These are phyloP conservation scores for Ustilago trichophora DNA, from an alignment of 1,284 basidiomycete genomes.

Conservation along the genomic window DNA sequence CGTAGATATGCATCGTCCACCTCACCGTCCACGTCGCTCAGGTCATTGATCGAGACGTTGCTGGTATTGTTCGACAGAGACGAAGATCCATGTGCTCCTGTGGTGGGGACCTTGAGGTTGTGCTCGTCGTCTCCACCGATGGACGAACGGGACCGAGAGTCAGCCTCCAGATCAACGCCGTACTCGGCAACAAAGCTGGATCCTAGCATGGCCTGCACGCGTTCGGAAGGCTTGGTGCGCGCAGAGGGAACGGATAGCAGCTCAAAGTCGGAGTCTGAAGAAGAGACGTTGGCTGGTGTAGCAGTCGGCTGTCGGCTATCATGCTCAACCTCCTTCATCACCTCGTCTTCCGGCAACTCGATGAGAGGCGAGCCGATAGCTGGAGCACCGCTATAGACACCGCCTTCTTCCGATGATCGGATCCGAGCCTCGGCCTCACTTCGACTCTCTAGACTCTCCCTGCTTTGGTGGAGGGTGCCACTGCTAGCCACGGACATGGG, in stretches of 20 bases:
- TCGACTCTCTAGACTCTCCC: conserved; percentile 20
- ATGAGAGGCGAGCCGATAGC: conserved; percentile 23
- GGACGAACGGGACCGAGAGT: conserved; percentile 11
- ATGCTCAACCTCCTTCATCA: conserved; percentile 1
- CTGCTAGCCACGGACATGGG: conserved; percentile 39
- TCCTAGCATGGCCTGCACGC: conserved; percentile 36
- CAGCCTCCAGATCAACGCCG: conserved; percentile 19
- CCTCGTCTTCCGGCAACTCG: conserved; percentile 24
- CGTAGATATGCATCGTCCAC: conserved; percentile 37
- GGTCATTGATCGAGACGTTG: conserved; percentile 26
- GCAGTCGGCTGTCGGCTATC: background rate
- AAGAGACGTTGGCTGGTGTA: background rate
- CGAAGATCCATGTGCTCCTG: background rate
- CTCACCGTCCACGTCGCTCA: conserved; percentile 39
- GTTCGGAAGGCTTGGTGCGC: conserved; percentile 24
- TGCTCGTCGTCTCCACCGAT: conserved; percentile 10
- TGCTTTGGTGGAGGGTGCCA: conserved; percentile 8
- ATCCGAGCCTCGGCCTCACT: conserved; percentile 14
- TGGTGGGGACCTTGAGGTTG: conserved; percentile 4
- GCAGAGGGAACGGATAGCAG: conserved; percentile 7
- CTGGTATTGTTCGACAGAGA: conserved; percentile 14
- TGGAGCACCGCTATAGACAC: background rate
- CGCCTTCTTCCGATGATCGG: conserved; percentile 16
- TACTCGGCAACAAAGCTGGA: conserved; percentile 41
- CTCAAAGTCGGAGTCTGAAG: conserved; percentile 16